These are phyloP conservation scores for Boletellus sp. DNA, from an alignment of 768 basidiomycete species.

Conservation along the genomic window DNA sequence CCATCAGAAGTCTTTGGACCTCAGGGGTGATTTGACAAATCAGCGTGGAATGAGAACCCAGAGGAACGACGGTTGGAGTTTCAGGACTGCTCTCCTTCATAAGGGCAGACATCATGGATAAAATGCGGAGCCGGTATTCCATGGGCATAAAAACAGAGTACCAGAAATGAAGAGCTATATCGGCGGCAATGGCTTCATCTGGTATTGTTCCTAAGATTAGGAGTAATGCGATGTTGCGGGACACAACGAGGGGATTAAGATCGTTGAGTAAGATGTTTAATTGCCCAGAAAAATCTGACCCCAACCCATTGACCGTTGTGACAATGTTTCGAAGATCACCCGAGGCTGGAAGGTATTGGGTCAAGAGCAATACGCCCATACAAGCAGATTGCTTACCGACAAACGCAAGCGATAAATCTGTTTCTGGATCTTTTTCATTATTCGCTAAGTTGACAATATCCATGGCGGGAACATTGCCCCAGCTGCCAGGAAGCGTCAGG, in stretches of 20 bases:
- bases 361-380: not conserved
- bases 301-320: constrained; percentile 41
- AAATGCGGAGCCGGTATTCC: constrained; percentile 26
- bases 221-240: constrained; percentile 42
- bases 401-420: constrained; percentile 25
- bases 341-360: constrained; percentile 35
- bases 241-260: constrained; percentile 22
- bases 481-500: constrained; percentile 12
- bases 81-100: constrained; percentile 4
- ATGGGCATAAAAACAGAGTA: constrained; percentile 42
- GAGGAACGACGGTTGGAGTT: constrained; percentile 5
- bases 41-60: constrained; percentile 15
- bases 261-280: constrained; percentile 44
- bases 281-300: constrained; percentile 38
- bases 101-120: constrained; percentile 17
- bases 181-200: constrained; percentile 35
- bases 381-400: constrained; percentile 14
- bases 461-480: constrained; percentile 36
- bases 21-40: constrained; percentile 10
- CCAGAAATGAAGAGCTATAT: constrained; percentile 47
- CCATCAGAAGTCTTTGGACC: constrained; percentile 11
- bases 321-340: constrained; percentile 47
- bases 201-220: constrained; percentile 37
- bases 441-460: constrained; percentile 29
- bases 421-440: constrained; percentile 16